Evolutionary conservation across 768 basidiomycete species (phyloP).

Genomic region (Suillus brevipes): DNA sequence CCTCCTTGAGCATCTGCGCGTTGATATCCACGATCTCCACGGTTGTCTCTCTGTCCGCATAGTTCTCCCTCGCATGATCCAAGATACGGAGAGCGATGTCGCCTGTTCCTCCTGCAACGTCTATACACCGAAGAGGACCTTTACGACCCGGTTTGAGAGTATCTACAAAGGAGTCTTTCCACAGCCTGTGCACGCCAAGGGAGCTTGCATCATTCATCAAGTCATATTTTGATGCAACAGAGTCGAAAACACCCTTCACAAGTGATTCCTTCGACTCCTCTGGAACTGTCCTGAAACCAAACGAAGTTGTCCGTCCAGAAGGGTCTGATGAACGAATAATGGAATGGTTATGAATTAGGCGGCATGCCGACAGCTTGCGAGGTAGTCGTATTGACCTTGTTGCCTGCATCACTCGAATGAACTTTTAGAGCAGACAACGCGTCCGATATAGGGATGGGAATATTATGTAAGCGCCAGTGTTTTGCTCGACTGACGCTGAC

Average conservation of each 20-base stretch:
- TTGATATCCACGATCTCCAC: conserved; percentile 96
- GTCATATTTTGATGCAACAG: conserved; percentile 94
- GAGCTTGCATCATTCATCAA: conserved; percentile 99
- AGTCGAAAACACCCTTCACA: conserved; percentile 92
- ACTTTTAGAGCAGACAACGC: background rate
- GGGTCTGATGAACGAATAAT: conserved; percentile 12
- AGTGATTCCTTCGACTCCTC: conserved; percentile 85
- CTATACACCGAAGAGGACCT: conserved; percentile 79
- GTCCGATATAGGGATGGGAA: background rate
- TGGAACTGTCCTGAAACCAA: conserved; percentile 89
- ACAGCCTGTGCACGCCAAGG: conserved; percentile 90
- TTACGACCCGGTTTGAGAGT: conserved; percentile 73
- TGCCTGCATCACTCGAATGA: conserved; percentile 1
- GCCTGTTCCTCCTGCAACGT: conserved; percentile 96
- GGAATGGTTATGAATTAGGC: conserved; percentile 22
- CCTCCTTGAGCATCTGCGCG: conserved; percentile 91
- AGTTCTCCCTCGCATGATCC: conserved; percentile 85
- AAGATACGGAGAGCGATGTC: conserved; percentile 95
- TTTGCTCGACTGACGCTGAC: background rate
- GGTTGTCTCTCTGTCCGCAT: conserved; percentile 85
- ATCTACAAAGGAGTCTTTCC: conserved; percentile 91
- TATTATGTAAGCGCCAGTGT: conserved; percentile 1
- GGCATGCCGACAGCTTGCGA: background rate
- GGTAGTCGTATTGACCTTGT: conserved; percentile 6
- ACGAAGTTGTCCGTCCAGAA: conserved; percentile 67